Conservation (phyloP, 2,329 filamentous ascomycete genomes). For the Colletotrichum cordylinicola region DNA sequence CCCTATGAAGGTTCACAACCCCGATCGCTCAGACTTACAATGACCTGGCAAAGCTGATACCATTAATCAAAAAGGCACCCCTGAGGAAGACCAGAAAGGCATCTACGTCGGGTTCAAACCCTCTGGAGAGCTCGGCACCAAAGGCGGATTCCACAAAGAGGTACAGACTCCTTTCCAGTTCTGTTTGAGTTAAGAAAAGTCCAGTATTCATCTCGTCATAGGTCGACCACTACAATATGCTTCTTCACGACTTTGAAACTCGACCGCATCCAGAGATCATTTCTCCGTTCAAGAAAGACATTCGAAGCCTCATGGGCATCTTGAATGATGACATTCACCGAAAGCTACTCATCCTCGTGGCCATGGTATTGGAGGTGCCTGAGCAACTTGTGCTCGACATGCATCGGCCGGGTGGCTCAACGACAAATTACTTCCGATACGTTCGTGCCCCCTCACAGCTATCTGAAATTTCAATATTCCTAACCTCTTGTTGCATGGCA, state of each 20-base stretch:
- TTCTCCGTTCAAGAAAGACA: neutral
- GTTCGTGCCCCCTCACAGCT: neutral
- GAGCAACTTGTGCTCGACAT: neutral
- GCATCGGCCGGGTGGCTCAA: neutral
- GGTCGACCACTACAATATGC: neutral
- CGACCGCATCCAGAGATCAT: neutral
- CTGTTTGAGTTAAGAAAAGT: neutral
- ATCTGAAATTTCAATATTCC: neutral
- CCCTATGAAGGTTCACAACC: neutral
- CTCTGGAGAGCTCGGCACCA: neutral
- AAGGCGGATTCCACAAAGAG: neutral
- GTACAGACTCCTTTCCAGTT: neutral
- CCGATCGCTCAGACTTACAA: no score
- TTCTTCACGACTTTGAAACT: neutral
- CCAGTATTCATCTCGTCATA: neutral
- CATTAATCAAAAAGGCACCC: accelerated
- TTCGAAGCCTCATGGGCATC: neutral
- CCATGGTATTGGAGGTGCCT: neutral
- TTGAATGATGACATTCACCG: neutral
- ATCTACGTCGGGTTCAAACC: neutral
- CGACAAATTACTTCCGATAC: neutral
- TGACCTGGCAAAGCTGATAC: no score
- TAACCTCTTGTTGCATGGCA: accelerated
- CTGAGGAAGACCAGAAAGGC: neutral
- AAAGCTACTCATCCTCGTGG: neutral